Base-by-base conservation (phyloP, 768 basidiomycete genomes). In the Suillus cothurnatus region DNA sequence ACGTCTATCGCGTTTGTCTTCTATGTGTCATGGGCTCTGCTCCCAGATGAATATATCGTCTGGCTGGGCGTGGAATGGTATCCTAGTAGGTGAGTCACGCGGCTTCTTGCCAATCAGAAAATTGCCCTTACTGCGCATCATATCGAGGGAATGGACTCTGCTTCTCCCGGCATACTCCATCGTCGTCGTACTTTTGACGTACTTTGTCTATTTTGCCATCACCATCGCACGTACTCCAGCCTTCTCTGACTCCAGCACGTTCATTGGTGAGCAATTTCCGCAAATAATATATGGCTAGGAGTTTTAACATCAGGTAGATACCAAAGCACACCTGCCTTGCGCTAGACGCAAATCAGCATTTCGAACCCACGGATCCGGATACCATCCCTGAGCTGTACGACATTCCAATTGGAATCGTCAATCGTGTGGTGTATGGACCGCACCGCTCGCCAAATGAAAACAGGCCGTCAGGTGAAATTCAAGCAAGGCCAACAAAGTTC, bases 141-240 rank as follows among this genome's bases (percentile, higher is more conserved):
- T 19, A 58, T n/a, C 21, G 67, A 95, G 94, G 23, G 93, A 95
- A 81, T 95, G 94, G 94, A 85, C 92, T 32, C 70, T 95, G 32
- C 84, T 95, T 23, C 71, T 95, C 21, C 94, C 94, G 32, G 85
- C 94, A 6, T 95, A 90, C 79, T 84, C 90, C 14, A 79, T 92
- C 61, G 79, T 94, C 59, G 68, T 88, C 12, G 84, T 88, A 61
- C 83, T 95, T 61, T 82, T 91, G 66, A 90, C 92, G 7, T 95
- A 95, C 74, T 83, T 87, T 71, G 81, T 84, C 7, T 95, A 95
- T 73, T 89, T 89, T 69, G 84, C 91, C 8, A 80, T 95, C 68
- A 92, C 93, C 3, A 76, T 95, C 17, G 82, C 84, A 49, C 81
- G 81, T 14, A 93, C 93, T 15, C 94, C 94, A 4, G 69, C 84